Evolutionary conservation across 2,329 filamentous ascomycete species (phyloP).

Genomic region (Stachybotrys echinatus): DNA sequence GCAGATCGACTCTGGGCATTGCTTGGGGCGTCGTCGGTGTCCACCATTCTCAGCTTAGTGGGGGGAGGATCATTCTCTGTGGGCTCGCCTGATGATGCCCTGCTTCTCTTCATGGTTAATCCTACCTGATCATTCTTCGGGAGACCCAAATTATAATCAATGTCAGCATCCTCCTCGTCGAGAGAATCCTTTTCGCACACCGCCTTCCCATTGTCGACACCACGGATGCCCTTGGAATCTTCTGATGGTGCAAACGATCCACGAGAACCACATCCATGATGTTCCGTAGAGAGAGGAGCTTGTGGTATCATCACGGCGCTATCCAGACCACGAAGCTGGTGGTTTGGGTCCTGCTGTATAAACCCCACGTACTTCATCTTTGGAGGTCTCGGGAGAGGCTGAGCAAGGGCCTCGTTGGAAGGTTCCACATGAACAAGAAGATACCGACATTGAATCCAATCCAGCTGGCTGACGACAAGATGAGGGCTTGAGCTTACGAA

Average conservation of each 20-base stretch:
- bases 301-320: not conserved
- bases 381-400: slow-evolving; percentile 8
- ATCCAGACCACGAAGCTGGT: slow-evolving; percentile 6
- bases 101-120: too few species aligned
- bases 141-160: too few species aligned
- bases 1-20: too few species aligned
- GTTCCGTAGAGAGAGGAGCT: not conserved
- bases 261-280: too few species aligned
- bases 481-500: slow-evolving; percentile 54
- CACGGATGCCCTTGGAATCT: too few species aligned
- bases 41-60: slow-evolving; percentile 8
- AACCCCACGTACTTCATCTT: slow-evolving; percentile 8
- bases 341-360: slow-evolving; percentile 18
- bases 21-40: too few species aligned
- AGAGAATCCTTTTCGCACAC: too few species aligned
- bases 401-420: slow-evolving; percentile 1
- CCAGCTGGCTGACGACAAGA: slow-evolving; percentile 67
- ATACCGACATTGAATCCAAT: slow-evolving; percentile 90
- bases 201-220: too few species aligned
- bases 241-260: too few species aligned
- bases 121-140: too few species aligned
- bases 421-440: slow-evolving; percentile 50
- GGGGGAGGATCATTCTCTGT: not conserved
- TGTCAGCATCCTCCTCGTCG: too few species aligned
- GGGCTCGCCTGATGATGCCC: not conserved